Evolutionary conservation across 2,329 filamentous ascomycete species (phyloP).

Genomic region (Curvularia sp.): DNA sequence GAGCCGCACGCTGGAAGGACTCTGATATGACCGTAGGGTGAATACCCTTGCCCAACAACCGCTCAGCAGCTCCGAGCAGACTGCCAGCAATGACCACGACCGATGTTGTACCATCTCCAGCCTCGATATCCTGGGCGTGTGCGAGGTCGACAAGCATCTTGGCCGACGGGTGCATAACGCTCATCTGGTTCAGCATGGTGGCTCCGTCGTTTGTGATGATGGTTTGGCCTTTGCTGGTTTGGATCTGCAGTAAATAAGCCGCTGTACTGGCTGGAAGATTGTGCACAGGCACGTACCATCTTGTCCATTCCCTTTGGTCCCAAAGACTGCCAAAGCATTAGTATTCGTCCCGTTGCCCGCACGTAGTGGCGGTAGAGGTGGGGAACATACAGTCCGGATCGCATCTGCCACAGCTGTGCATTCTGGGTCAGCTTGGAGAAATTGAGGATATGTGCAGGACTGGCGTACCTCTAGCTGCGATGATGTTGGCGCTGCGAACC

Average conservation of each 20-base stretch:
- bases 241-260: slow-evolving; percentile 64
- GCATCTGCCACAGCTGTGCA: slow-evolving; percentile 88
- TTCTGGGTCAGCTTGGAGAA: slow-evolving; percentile 30
- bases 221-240: slow-evolving; percentile 93
- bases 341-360: slow-evolving; percentile 30
- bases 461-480: slow-evolving; percentile 84
- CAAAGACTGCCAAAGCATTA: slow-evolving; percentile 66
- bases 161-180: slow-evolving; percentile 98
- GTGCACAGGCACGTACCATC: slow-evolving; percentile 65
- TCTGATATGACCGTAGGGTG: slow-evolving; percentile 98
- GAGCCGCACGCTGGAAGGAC: slow-evolving; percentile 93
- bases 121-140: slow-evolving; percentile 96
- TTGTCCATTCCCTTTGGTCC: slow-evolving; percentile 98
- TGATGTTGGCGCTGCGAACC: slow-evolving; percentile 94
- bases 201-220: slow-evolving; percentile 99
- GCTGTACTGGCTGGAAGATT: not conserved
- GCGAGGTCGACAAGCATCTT: slow-evolving; percentile 99
- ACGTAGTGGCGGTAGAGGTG: slow-evolving; percentile 12
- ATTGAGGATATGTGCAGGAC: slow-evolving; percentile 24
- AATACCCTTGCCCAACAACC: slow-evolving; percentile 85
- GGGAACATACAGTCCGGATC: slow-evolving; percentile 75
- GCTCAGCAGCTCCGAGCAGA: slow-evolving; percentile 90
- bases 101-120: slow-evolving; percentile 96
- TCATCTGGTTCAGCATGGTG: slow-evolving; percentile 99
- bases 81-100: slow-evolving; percentile 98